phyloP scores from a whole-genome alignment of 495 filamentous ascomycete species.

The Aspergillus hancockii region DNA sequence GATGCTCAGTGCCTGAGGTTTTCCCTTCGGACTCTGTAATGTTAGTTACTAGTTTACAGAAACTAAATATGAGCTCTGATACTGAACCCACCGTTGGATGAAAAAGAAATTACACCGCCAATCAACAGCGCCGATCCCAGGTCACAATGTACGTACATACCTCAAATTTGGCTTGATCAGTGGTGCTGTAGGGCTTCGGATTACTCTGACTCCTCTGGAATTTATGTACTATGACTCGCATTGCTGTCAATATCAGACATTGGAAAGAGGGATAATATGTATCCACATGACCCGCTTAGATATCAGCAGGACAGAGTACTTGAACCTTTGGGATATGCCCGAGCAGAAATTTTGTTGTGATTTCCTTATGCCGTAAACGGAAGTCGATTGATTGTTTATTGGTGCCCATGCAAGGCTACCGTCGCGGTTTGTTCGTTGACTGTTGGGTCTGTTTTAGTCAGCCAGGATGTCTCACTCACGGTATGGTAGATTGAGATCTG shows the following conservation, averaged over 20 bases:
- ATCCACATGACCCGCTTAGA: neutral
- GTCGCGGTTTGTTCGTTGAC: neutral
- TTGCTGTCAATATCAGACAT: neutral
- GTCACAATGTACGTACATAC: neutral
- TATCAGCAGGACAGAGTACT: neutral
- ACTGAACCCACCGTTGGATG: neutral
- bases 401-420: conserved; percentile 5
- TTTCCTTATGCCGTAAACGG: neutral
- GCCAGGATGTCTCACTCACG: conserved; percentile 14
- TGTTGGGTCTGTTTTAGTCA: neutral
- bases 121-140: conserved; percentile 9
- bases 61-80: neutral
- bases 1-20: neutral
- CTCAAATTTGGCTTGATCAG: neutral
- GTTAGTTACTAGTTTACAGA: neutral
- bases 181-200: neutral
- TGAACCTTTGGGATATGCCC: neutral
- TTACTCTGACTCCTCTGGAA: neutral
- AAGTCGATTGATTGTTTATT: neutral
- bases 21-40: neutral
- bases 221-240: neutral
- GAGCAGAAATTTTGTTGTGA: neutral
- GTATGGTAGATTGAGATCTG: conserved; percentile 15
- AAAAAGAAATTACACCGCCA: conserved; percentile 16
- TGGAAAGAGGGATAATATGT: neutral